Percentiles rank a stretch among this genome's conserved stretches.
These are phyloP conservation scores for Citrus inodora DNA, from an alignment of 345 rosid species.

Conservation along the genomic window DNA sequence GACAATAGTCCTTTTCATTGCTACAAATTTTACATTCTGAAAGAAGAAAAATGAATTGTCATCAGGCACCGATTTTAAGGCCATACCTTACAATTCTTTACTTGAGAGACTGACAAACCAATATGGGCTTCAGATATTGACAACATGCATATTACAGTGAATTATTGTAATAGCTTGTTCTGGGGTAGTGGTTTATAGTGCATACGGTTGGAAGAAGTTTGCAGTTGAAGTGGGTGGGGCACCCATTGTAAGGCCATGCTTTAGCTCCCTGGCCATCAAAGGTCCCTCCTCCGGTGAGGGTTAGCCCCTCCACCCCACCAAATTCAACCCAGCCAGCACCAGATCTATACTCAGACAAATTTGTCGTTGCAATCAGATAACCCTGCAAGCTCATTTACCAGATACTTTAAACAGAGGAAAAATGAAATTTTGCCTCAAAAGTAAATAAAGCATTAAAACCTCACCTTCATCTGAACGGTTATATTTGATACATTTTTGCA, in stretches of 20 bases:
- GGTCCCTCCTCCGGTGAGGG: slow-evolving; percentile 34
- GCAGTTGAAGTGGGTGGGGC: slow-evolving; percentile 20
- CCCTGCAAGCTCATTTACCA: slow-evolving; percentile 26
- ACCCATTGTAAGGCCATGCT: slow-evolving; percentile 35
- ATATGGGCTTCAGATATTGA: background rate
- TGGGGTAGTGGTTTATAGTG: background rate
- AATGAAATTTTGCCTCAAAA: background rate
- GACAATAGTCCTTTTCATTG: slow-evolving; percentile 41
- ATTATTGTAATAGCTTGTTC: background rate
- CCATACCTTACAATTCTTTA: too few species aligned
- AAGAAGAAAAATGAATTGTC: background rate
- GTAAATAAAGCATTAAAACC: background rate
- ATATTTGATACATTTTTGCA: slow-evolving; percentile 29
- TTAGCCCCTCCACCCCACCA: slow-evolving; percentile 29
- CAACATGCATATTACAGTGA: background rate
- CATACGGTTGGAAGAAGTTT: slow-evolving; percentile 34
- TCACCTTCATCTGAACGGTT: slow-evolving; percentile 22
- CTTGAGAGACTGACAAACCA: background rate
- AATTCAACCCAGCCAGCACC: slow-evolving; percentile 38
- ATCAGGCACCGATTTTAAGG: background rate
- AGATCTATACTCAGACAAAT: slow-evolving; percentile 23
- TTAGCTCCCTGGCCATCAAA: slow-evolving; percentile 29
- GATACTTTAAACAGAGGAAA: background rate
- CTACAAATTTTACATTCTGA: slow-evolving; percentile 57
- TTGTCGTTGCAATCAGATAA: slow-evolving; percentile 29